phyloP scores from a whole-genome alignment of 768 basidiomycete genomes.

The Boletus rufocinnamomeus region DNA sequence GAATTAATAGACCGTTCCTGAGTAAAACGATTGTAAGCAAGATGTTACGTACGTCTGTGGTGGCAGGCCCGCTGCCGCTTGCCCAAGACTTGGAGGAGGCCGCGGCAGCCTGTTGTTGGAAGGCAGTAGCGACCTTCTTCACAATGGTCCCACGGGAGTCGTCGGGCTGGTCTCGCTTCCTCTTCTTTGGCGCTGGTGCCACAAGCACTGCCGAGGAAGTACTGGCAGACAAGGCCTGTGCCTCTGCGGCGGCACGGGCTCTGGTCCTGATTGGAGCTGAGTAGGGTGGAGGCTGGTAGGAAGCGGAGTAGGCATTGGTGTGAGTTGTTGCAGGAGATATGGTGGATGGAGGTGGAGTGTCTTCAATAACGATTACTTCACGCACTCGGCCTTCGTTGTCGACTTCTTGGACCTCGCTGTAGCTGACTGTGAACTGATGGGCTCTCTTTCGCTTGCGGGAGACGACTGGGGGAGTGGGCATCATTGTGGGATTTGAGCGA shows the following conservation, averaged over 20 bases:
- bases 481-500: conserved; percentile 54
- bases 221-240: conserved; percentile 70
- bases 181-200: conserved; percentile 78
- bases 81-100: conserved; percentile 65
- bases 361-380: conserved; percentile 92
- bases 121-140: conserved; percentile 59
- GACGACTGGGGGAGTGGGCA: conserved; percentile 70
- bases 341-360: conserved; percentile 79
- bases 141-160: conserved; percentile 67
- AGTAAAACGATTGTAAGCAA: conserved; percentile 15
- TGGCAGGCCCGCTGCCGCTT: conserved; percentile 61
- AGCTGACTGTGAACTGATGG: conserved; percentile 79
- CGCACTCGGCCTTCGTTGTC: conserved; percentile 74
- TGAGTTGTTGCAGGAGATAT: conserved; percentile 74
- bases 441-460: conserved; percentile 84
- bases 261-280: conserved; percentile 80
- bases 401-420: conserved; percentile 87
- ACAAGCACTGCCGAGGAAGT: conserved; percentile 63
- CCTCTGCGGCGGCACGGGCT: conserved; percentile 84
- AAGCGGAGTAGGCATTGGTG: conserved; percentile 70
- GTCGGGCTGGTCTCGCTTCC: conserved; percentile 76
- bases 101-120: conserved; percentile 52
- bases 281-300: conserved; percentile 76
- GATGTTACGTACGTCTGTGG: conserved; percentile 62
- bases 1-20: conserved; percentile 32